Conservation (phyloP, 176 grass and related monocot genomes). For the Coix lacrymajobi region DNA sequence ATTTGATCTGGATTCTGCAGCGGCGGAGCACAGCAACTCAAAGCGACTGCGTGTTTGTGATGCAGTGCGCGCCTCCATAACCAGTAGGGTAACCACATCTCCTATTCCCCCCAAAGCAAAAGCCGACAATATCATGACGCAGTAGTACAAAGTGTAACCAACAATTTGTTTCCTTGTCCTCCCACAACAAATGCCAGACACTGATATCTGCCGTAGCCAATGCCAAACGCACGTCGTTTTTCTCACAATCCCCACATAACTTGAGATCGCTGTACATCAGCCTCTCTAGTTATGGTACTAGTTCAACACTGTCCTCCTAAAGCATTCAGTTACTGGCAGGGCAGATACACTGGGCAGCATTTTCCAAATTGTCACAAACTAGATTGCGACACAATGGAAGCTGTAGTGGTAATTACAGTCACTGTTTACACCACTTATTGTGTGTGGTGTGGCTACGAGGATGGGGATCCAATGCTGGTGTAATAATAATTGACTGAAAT, state of each 20-base stretch:
- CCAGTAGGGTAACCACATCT: background rate
- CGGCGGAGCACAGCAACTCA: background rate
- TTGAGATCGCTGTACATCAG: background rate
- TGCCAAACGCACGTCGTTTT: background rate
- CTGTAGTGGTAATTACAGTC: background rate
- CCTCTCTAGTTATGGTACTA: background rate
- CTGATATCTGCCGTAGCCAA: background rate
- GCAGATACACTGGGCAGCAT: background rate
- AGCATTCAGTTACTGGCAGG: background rate
- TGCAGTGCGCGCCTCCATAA: background rate
- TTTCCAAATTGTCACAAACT: background rate
- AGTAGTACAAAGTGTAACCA: background rate
- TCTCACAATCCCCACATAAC: background rate
- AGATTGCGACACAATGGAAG: background rate
- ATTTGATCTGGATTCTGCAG: background rate
- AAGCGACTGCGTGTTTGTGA: background rate
- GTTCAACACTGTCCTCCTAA: background rate
- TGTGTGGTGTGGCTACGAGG: background rate
- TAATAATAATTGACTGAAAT: background rate
- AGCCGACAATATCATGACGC: slow-evolving; percentile 10
- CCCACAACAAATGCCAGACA: background rate
- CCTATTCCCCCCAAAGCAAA: background rate
- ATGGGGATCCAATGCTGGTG: background rate
- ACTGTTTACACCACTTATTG: background rate
- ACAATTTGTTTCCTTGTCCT: background rate